Conservation (phyloP, 2,329 filamentous ascomycete species). For the Alternaria postmessia region DNA sequence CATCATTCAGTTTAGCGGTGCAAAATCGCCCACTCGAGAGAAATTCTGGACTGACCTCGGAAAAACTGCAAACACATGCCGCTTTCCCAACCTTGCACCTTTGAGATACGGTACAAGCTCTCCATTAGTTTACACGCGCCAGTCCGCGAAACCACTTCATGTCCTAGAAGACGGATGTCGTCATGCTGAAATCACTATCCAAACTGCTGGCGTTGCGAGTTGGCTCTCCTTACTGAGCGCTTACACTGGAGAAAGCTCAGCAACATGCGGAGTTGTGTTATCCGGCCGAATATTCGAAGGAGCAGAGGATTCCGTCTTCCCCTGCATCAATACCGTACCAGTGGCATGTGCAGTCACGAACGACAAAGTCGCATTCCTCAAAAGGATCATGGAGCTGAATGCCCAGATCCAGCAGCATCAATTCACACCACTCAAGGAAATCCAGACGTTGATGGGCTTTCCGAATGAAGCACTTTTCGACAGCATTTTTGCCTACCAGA, state of each 20-base stretch:
- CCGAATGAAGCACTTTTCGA: constrained; percentile 77
- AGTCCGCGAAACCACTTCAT: constrained; percentile 52
- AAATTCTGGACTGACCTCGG: constrained; percentile 71
- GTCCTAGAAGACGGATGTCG: constrained; percentile 66
- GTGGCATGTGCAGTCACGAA: constrained; percentile 66
- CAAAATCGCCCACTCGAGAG: constrained; percentile 43
- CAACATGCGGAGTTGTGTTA: constrained; percentile 82
- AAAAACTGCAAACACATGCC: constrained; percentile 65
- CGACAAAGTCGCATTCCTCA: constrained; percentile 66
- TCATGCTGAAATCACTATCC: constrained; percentile 71
- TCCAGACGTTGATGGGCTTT: constrained; percentile 76
- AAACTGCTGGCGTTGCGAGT: constrained; percentile 76
- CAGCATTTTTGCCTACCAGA: constrained; percentile 85
- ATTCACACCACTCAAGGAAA: constrained; percentile 72
- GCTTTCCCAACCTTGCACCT: constrained; percentile 80
- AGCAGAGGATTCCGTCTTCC: constrained; percentile 71
- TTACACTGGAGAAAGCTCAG: constrained; percentile 76
- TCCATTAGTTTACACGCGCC: constrained; percentile 48
- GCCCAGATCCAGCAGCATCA: constrained; percentile 72
- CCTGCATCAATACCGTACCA: constrained; percentile 83
- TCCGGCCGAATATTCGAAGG: constrained; percentile 73
- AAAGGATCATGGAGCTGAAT: constrained; percentile 71
- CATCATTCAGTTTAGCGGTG: constrained; percentile 53
- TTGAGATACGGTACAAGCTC: constrained; percentile 53
- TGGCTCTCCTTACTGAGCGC: constrained; percentile 79